Evolutionary conservation across 805 yeast genomes (phyloP).

Genomic region (Lachancea sp.): DNA sequence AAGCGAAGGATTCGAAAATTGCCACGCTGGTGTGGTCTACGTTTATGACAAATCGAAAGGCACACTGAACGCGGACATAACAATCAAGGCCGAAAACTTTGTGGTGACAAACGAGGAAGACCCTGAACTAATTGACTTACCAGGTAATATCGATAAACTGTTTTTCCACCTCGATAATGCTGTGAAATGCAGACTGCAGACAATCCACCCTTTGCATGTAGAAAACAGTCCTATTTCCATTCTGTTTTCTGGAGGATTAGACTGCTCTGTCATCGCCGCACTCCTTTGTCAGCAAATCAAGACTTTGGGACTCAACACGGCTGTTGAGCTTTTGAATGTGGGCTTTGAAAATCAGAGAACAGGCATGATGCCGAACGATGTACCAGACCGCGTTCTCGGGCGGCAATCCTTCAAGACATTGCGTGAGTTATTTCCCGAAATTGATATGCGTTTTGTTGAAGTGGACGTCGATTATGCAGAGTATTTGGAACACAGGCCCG

Average conservation of each 20-base stretch:
- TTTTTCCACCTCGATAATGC: conserved; percentile 33
- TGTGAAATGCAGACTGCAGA: conserved; percentile 45
- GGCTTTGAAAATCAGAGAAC: conserved; percentile 90
- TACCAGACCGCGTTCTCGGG: conserved; percentile 83
- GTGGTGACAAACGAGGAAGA: conserved; percentile 22
- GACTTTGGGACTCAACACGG: conserved; percentile 13
- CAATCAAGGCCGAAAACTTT: conserved; percentile 14
- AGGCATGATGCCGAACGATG: conserved; percentile 46
- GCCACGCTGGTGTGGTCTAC: conserved; percentile 47
- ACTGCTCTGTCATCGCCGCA: conserved; percentile 77
- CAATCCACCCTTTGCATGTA: conserved; percentile 52
- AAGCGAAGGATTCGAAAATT: conserved; percentile 41
- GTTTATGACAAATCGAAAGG: conserved; percentile 31
- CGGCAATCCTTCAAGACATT: conserved; percentile 53
- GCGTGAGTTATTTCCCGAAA: conserved; percentile 35
- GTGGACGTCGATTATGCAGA: conserved; percentile 67
- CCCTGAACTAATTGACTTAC: conserved; percentile 9
- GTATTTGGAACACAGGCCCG: conserved; percentile 44
- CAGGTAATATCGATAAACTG: conserved; percentile 17
- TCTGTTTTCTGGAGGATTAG: conserved; percentile 91
- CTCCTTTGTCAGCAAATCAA: conserved; percentile 32
- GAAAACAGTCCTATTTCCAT: conserved; percentile 44
- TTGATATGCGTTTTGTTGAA: conserved; percentile 50
- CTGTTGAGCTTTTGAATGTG: conserved; percentile 78
- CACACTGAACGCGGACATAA: conserved; percentile 14